phyloP scores from a whole-genome alignment of 495 filamentous ascomycete genomes.

The Penicillium cataractarum region DNA sequence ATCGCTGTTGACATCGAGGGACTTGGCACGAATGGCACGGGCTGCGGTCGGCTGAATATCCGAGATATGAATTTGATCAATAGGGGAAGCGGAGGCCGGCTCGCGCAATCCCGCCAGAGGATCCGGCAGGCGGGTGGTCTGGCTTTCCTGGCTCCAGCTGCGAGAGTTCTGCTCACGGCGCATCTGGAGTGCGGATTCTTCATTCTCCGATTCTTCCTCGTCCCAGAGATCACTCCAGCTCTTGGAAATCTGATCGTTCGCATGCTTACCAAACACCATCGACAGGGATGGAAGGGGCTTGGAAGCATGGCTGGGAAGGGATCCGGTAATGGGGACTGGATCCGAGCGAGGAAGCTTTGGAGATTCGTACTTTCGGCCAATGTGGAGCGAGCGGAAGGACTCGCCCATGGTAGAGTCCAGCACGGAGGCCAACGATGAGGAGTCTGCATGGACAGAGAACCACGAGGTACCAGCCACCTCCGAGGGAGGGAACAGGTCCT shows the following conservation, averaged over 20 bases:
- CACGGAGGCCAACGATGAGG: conserved; percentile 78
- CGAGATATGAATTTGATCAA: conserved; percentile 35
- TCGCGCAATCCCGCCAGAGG: conserved; percentile 38
- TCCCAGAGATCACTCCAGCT: conserved; percentile 98
- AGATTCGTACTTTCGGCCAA: conserved; percentile 40
- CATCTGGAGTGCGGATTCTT: conserved; percentile 57
- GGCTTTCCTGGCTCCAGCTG: conserved; percentile 81
- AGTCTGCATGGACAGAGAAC: conserved; percentile 70
- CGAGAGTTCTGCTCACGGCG: conserved; percentile 76
- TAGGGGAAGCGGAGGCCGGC: conserved; percentile 55
- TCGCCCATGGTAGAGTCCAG: conserved; percentile 73
- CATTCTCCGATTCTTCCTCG: conserved; percentile 75
- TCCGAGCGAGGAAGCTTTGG: conserved; percentile 50
- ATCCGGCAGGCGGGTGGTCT: conserved; percentile 38
- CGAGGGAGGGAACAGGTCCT: conserved; percentile 86
- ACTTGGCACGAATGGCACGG: conserved; percentile 41
- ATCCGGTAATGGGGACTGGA: conserved; percentile 69
- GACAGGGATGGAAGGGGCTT: conserved; percentile 69
- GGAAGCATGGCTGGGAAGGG: conserved; percentile 72
- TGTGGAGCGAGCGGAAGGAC: conserved; percentile 65
- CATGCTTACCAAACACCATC: conserved; percentile 75
- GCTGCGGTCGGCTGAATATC: conserved; percentile 25
- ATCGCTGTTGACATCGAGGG: conserved; percentile 59
- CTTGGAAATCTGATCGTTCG: conserved; percentile 75
- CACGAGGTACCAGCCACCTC: conserved; percentile 70